Percentiles rank a stretch among this genome's conserved stretches.
Conservation (phyloP, 345 rosid species). For the Kandelia obovata region DNA sequence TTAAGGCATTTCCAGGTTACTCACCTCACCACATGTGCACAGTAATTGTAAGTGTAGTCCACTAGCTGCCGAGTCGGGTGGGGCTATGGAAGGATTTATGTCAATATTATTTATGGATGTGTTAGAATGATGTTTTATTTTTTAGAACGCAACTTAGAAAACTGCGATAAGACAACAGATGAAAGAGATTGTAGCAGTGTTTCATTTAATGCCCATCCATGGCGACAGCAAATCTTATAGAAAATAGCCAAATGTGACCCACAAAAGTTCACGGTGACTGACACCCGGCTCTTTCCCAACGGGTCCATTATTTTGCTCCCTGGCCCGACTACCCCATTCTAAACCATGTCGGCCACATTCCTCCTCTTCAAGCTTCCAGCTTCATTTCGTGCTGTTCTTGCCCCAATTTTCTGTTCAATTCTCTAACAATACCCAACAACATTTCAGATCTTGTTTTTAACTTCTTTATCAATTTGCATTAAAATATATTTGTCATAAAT, state of each 20-base stretch:
- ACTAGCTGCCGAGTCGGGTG: conserved; percentile 19
- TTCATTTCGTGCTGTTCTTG: not conserved
- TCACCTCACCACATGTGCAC: not conserved
- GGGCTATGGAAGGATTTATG: not conserved
- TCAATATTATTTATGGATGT: not conserved
- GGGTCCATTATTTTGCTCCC: conserved; percentile 55
- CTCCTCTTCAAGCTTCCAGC: conserved; percentile 12
- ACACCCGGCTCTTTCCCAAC: conserved; percentile 17
- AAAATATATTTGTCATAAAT: not conserved
- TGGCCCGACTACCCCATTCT: conserved; percentile 18
- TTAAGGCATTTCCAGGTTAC: not conserved
- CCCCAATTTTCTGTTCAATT: not conserved
- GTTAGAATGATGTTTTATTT: not conserved
- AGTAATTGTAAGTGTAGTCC: not conserved
- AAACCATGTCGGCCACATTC: conserved; percentile 48
- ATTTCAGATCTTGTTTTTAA: no score
- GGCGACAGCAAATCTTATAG: conserved; percentile 42
- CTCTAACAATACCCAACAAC: not conserved
- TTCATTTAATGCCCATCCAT: conserved; percentile 17
- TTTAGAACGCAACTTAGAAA: no score
- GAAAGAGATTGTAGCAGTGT: conserved; percentile 9
- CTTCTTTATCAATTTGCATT: not conserved
- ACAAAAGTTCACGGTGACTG: conserved; percentile 16
- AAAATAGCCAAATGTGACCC: conserved; percentile 26
- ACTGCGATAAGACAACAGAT: not conserved